Base-by-base conservation (phyloP, 257 asterid species). In the Fraxinus americana region DNA sequence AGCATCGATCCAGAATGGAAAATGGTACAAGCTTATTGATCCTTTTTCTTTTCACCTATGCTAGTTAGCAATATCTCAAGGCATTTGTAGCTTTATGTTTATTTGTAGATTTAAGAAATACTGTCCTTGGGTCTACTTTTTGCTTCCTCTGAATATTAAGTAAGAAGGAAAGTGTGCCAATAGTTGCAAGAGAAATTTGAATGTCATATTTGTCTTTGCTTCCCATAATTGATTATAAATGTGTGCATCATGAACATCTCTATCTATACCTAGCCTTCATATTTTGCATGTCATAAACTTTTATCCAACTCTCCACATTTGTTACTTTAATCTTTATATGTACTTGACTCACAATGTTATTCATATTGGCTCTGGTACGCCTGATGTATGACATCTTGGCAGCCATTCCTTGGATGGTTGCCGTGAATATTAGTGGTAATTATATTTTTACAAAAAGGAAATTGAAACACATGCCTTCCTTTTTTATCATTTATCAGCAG, bases 1-100 rank as follows among this genome's bases (percentile, higher is more conserved):
- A 39, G 79, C 78, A 96, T 96, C 25, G 98, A 96, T 83, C 99
- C 98, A 30, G 97, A 91, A 75, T 94, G 92, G 95, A 96, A 96
- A 89, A 90, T 93, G 99, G 99, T 91, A 85, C 30, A 63, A 63
- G 69, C 2, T 2, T 25, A 63, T 63, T 3, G 17, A 63, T 63
- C 35, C 69, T 63, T 0, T 63, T 27, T 63, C 36, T 10, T 63
- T 63, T 63, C n/a, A 48, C 57, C 23, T 54, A 19, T 54, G 25
- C 27, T 54, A 54, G 32, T 63, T 63, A 11, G 8, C 35, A 25
- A 63, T 25, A 63, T 63, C 69, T 63, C 3, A 14, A 63, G 67
- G 2, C 30, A 59, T 59, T 59, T 59, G 65, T 35, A 11, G 5
- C 69, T 63, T 25, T 63, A 63, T 63, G 23, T 25, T 63, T 63